phyloP scores from a whole-genome alignment of 495 filamentous ascomycete genomes.

The Talaromyces adpressus region DNA sequence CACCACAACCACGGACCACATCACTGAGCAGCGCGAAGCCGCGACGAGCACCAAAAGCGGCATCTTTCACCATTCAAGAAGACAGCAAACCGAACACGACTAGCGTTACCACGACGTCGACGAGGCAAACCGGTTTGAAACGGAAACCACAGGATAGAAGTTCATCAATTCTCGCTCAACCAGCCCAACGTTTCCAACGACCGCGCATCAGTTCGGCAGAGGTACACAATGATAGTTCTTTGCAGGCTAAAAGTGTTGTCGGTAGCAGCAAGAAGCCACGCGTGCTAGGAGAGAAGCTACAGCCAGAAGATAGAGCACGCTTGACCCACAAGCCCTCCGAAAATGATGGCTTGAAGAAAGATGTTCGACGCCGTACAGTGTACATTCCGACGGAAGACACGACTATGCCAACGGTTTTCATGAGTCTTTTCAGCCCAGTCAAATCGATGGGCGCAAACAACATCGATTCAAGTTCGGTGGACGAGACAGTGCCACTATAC shows the following conservation, averaged over 20 bases:
- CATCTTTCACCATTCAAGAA: slow-evolving; percentile 30
- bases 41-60: slow-evolving; percentile 19
- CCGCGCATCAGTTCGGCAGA: slow-evolving; percentile 23
- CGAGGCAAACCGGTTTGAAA: slow-evolving; percentile 2
- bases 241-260: background rate
- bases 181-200: slow-evolving; percentile 33
- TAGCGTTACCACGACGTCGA: background rate
- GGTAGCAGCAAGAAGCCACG: slow-evolving; percentile 11
- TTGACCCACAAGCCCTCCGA: background rate
- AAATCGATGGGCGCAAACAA: slow-evolving; percentile 15
- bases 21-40: slow-evolving; percentile 24
- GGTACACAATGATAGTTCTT: background rate
- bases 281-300: slow-evolving; percentile 9
- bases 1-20: slow-evolving; percentile 25
- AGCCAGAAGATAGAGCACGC: background rate
- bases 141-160: slow-evolving; percentile 21
- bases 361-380: slow-evolving; percentile 28
- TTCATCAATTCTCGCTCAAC: slow-evolving; percentile 31
- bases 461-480: background rate
- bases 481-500: slow-evolving; percentile 18
- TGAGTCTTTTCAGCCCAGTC: slow-evolving; percentile 33
- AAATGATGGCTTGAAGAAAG: slow-evolving; percentile 18
- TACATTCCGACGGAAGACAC: slow-evolving; percentile 37
- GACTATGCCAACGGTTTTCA: slow-evolving; percentile 33
- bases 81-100: slow-evolving; percentile 14